These are phyloP conservation scores for Echeveria elegans DNA, from an alignment of 164 flowering plant species.

Conservation along the genomic window DNA sequence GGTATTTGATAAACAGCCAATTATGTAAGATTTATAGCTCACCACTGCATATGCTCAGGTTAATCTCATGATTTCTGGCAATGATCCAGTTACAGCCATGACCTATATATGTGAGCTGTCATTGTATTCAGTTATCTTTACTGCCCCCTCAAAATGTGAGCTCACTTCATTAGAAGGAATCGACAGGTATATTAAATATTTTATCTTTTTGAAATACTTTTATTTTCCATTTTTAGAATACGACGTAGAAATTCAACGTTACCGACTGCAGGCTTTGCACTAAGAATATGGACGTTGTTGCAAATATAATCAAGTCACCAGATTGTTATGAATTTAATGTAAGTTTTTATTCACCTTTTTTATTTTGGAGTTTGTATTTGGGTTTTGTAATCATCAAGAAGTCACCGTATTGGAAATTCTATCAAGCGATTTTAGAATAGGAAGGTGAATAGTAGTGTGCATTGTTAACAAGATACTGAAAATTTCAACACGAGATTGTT, in stretches of 20 bases:
- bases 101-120: slow-evolving; percentile 50
- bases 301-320: slow-evolving; percentile 44
- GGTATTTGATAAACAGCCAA: not conserved
- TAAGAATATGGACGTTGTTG: slow-evolving; percentile 48
- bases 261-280: slow-evolving; percentile 41
- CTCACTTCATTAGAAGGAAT: slow-evolving; percentile 38
- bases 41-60: slow-evolving; percentile 26
- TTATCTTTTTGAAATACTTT: not conserved
- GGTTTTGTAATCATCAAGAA: too few relatives aligned
- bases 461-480: too few relatives aligned
- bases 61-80: slow-evolving; percentile 89
- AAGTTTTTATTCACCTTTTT: slow-evolving; percentile 27
- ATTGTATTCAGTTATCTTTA: slow-evolving; percentile 69
- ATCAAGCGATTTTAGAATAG: too few relatives aligned
- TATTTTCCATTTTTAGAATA: too few relatives aligned
- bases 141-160: slow-evolving; percentile 40
- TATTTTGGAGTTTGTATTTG: too few relatives aligned
- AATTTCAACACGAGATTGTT: too few relatives aligned
- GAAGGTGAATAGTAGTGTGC: too few relatives aligned
- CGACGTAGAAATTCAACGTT: not conserved
- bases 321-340: slow-evolving; percentile 49
- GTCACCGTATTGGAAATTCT: too few relatives aligned
- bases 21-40: too few relatives aligned
- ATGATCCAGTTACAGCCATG: slow-evolving; percentile 72
- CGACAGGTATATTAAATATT: slow-evolving; percentile 21